Conservation (phyloP, 345 rosid species). For the Boechera stricta region DNA sequence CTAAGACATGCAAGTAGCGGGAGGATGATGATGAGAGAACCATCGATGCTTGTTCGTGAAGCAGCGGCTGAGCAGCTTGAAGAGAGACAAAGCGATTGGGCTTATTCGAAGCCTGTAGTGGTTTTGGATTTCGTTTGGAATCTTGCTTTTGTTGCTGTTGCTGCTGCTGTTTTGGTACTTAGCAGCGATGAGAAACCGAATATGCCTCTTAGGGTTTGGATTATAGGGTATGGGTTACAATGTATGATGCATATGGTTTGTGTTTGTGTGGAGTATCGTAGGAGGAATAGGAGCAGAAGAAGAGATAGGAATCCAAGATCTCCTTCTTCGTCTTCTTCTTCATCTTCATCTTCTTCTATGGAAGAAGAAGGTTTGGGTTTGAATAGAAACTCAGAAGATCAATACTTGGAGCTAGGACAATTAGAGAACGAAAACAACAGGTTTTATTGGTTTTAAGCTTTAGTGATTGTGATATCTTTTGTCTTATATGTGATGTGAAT, state of each 20-base stretch:
- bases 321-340: constrained; percentile 39
- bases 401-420: constrained; percentile 62
- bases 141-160: constrained; percentile 80
- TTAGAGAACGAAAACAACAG: constrained; percentile 62
- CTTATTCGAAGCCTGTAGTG: constrained; percentile 93
- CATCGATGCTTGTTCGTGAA: constrained; percentile 93
- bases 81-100: constrained; percentile 99
- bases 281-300: constrained; percentile 60
- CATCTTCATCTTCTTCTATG: constrained; percentile 39
- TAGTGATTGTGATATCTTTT: not conserved
- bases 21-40: constrained; percentile 87
- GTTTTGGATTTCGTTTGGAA: constrained; percentile 86
- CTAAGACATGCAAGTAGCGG: constrained; percentile 94
- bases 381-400: constrained; percentile 50
- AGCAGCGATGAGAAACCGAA: constrained; percentile 67
- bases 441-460: constrained; percentile 47
- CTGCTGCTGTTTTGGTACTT: constrained; percentile 57
- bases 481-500: not conserved
- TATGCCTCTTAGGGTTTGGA: constrained; percentile 86
- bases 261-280: constrained; percentile 75
- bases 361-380: constrained; percentile 52
- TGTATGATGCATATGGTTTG: constrained; percentile 87
- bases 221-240: constrained; percentile 79
- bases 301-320: constrained; percentile 41
- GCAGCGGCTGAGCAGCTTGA: constrained; percentile 96